phyloP scores from a whole-genome alignment of 176 grass and related monocot genomes.

The Cocos nucifera region DNA sequence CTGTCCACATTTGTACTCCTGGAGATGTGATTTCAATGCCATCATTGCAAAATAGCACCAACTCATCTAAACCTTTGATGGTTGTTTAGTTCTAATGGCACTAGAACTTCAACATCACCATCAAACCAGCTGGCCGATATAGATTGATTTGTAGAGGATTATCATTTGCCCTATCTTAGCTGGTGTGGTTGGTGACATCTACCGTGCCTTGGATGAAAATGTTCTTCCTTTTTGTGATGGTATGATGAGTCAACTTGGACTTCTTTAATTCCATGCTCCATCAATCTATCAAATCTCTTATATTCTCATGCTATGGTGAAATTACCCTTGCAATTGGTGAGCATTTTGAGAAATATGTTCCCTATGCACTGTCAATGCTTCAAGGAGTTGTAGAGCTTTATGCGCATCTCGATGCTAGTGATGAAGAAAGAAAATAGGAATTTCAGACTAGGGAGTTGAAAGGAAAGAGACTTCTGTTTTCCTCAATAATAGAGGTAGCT shows the following conservation, averaged over 20 bases:
- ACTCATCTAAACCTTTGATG: no score
- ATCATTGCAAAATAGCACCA: no score
- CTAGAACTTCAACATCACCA: no score
- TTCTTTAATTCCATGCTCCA: conserved; percentile 66
- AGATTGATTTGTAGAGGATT: no score
- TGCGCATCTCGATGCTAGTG: conserved; percentile 46
- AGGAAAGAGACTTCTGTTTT: no score
- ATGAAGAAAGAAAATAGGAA: no score
- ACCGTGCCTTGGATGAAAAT: conserved; percentile 71
- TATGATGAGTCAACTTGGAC: conserved; percentile 72
- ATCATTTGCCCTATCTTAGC: conserved; percentile 81
- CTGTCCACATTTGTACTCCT: no score
- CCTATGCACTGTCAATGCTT: conserved; percentile 68
- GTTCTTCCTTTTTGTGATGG: conserved; percentile 73
- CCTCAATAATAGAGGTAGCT: no score
- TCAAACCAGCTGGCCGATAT: no score
- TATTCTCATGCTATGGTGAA: conserved; percentile 85
- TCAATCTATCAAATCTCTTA: conserved; percentile 60
- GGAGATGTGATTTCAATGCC: no score
- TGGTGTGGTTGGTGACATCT: conserved; percentile 82
- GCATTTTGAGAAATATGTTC: conserved; percentile 78
- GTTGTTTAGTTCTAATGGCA: no score
- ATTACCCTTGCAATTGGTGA: conserved; percentile 86
- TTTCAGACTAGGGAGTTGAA: no score
- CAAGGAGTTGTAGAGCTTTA: conserved; percentile 66